Evolutionary conservation across 768 basidiomycete species (phyloP).

Genomic region (Postia placenta): DNA sequence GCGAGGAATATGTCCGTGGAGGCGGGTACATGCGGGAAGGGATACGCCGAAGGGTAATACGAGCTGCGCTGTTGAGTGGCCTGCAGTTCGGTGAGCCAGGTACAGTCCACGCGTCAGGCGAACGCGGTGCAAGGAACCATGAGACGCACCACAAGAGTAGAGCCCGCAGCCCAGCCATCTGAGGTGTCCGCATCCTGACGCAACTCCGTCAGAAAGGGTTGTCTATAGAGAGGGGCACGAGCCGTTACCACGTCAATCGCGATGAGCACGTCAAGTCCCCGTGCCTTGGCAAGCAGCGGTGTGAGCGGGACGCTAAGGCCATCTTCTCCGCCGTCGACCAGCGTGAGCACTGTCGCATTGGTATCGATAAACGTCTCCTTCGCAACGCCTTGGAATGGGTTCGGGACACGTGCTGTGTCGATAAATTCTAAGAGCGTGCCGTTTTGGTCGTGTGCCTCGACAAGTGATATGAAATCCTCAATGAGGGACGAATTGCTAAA

Average conservation of each 20-base stretch:
- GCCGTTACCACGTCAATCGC: conserved; percentile 58
- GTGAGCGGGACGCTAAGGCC: conserved; percentile 65
- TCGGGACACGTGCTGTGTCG: conserved; percentile 14
- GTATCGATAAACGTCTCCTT: conserved; percentile 46
- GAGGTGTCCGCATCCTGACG: conserved; percentile 17
- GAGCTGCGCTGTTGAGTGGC: conserved; percentile 36
- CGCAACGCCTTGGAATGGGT: conserved; percentile 49
- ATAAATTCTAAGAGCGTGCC: conserved; percentile 4
- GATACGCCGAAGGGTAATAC: conserved; percentile 25
- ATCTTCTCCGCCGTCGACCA: conserved; percentile 71
- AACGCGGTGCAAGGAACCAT: not conserved
- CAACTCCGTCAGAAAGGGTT: not conserved
- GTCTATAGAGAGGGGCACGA: too few relatives aligned
- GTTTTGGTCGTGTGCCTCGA: conserved; percentile 20
- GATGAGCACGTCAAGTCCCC: conserved; percentile 68
- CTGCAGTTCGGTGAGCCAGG: conserved; percentile 20
- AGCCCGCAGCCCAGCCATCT: conserved; percentile 40
- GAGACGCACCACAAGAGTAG: conserved; percentile 47
- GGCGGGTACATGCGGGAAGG: conserved; percentile 58
- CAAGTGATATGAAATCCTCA: conserved; percentile 42
- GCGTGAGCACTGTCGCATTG: conserved; percentile 43
- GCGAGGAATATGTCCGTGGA: conserved; percentile 45
- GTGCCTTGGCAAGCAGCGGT: conserved; percentile 61
- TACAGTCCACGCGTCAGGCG: not conserved
- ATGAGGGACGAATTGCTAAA: conserved; percentile 31